A percentile compares a stretch with the other conserved stretches of the same genome.
phyloP scores from a whole-genome alignment of 345 rosid species.

The Barbarea vulgaris region DNA sequence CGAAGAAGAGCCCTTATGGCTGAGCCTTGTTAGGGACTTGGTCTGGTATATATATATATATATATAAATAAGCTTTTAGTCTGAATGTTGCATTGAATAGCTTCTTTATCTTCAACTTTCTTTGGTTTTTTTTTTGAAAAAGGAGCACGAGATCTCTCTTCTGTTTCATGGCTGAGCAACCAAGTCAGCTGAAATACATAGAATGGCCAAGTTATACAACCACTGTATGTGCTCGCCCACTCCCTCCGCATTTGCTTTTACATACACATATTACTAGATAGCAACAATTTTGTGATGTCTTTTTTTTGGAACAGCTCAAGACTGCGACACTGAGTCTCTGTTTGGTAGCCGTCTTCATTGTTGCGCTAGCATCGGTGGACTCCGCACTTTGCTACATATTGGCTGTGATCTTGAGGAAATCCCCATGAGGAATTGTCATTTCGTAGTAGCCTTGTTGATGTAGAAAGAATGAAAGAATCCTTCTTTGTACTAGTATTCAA shows the following conservation, averaged over 20 bases:
- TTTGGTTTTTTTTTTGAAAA: background rate
- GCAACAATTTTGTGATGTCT: conserved; percentile 3
- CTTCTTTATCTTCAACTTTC: background rate
- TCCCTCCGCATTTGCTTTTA: background rate
- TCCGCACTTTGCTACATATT: conserved; percentile 61
- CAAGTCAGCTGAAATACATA: conserved; percentile 76
- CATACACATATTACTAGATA: background rate
- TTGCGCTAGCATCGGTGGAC: conserved; percentile 70
- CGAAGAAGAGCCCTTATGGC: conserved; percentile 52
- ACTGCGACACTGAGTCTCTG: conserved; percentile 73
- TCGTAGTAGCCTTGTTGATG: background rate
- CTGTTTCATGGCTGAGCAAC: conserved; percentile 70
- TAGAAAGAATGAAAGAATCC: background rate
- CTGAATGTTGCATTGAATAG: conserved; percentile 8
- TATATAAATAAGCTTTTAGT: background rate
- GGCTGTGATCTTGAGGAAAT: conserved; percentile 57
- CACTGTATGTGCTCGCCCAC: conserved; percentile 52
- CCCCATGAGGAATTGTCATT: conserved; percentile 40
- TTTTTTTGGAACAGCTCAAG: conserved; percentile 58
- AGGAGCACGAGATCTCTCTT: conserved; percentile 61
- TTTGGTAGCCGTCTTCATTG: conserved; percentile 70
- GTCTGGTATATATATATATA: too few relatives aligned
- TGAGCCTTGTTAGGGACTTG: conserved; percentile 47
- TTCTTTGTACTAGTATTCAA: background rate
- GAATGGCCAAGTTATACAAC: conserved; percentile 78